A percentile compares a stretch with the other conserved stretches of the same genome.
phyloP scores from a whole-genome alignment of 2,329 filamentous ascomycete genomes.

The Drechslerella coelobrocha region DNA sequence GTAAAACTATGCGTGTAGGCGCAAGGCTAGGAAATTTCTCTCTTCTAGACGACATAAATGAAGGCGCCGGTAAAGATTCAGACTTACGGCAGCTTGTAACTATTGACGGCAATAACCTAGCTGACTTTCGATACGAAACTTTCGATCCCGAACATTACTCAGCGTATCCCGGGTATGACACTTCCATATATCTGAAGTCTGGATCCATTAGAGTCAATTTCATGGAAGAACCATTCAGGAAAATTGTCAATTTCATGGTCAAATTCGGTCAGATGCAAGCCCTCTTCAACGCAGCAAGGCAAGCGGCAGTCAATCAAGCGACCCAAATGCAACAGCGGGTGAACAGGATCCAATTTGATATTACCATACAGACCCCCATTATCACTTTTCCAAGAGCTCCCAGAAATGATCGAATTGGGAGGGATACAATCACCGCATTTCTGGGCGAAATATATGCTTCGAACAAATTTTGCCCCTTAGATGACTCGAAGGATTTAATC shows the following conservation, averaged over 20 bases:
- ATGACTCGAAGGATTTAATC: constrained; percentile 74
- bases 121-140: constrained; percentile 96
- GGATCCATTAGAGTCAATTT: constrained; percentile 98
- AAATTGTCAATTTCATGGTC: constrained; percentile 96
- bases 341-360: constrained; percentile 89
- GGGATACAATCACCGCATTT: constrained; percentile 88
- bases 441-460: constrained; percentile 96
- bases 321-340: constrained; percentile 90
- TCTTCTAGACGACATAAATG: constrained; percentile 90
- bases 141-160: constrained; percentile 75
- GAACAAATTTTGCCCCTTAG: constrained; percentile 86
- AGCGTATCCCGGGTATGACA: constrained; percentile 91
- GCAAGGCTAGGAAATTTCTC: constrained; percentile 86
- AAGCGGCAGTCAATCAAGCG: constrained; percentile 91
- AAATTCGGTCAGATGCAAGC: constrained; percentile 99
- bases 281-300: constrained; percentile 93
- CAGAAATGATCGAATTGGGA: constrained; percentile 63
- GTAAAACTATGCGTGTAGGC: constrained; percentile 83
- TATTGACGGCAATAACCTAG: constrained; percentile 92
- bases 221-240: constrained; percentile 93
- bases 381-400: constrained; percentile 79
- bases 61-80: constrained; percentile 81
- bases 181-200: constrained; percentile 84
- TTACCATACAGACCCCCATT: constrained; percentile 92
- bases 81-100: constrained; percentile 84